Conservation (phyloP, 2,329 filamentous ascomycete species). For the Myriosclerotinia scirpicola region DNA sequence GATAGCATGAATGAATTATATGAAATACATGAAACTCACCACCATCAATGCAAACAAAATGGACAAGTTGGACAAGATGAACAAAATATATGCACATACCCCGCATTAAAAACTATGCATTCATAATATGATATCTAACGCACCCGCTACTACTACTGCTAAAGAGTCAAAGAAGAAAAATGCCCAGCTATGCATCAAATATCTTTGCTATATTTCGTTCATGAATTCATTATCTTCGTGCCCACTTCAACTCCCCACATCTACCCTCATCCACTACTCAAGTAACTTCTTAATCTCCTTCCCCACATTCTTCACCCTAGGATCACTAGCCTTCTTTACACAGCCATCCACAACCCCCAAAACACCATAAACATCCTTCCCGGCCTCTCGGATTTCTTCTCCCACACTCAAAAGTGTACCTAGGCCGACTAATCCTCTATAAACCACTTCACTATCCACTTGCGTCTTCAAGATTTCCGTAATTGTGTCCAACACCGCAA, state of each 20-base stretch:
- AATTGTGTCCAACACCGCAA: slow-evolving; percentile 57
- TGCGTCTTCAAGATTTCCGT: slow-evolving; percentile 63
- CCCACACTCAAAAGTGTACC: slow-evolving; percentile 71
- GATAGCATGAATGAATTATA: too few species aligned
- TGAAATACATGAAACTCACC: too few species aligned
- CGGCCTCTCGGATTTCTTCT: slow-evolving; percentile 55
- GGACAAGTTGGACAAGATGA: too few species aligned
- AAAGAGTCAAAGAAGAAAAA: neutral
- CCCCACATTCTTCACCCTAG: slow-evolving; percentile 59
- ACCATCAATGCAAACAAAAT: too few species aligned
- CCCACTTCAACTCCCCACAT: too few species aligned
- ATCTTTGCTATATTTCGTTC: slow-evolving; percentile 3
- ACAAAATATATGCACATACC: too few species aligned
- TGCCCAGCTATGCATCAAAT: neutral
- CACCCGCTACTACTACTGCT: neutral
- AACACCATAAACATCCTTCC: slow-evolving; percentile 57
- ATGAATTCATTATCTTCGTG: slow-evolving; percentile 13
- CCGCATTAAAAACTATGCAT: slow-evolving; percentile 5
- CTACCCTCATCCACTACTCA: slow-evolving; percentile 18
- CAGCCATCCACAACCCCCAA: slow-evolving; percentile 48
- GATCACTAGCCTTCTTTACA: slow-evolving; percentile 56
- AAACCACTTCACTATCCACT: slow-evolving; percentile 78
- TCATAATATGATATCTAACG: neutral
- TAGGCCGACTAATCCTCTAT: slow-evolving; percentile 76
- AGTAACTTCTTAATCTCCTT: slow-evolving; percentile 51